These are phyloP conservation scores for Cytospora chrysosperma DNA, from an alignment of 2,329 filamentous ascomycete genomes.

Conservation along the genomic window DNA sequence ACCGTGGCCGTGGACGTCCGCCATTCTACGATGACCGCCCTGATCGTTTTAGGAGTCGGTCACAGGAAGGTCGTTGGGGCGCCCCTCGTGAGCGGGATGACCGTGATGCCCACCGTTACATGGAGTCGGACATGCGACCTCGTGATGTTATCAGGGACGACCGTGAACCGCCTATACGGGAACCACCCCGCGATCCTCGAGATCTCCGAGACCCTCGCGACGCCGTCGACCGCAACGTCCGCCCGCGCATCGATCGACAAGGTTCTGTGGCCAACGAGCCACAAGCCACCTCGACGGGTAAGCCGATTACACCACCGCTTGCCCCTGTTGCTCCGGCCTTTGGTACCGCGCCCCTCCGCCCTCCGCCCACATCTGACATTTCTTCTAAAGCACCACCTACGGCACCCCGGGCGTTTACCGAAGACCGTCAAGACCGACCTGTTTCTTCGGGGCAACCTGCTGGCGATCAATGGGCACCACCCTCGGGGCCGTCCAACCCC, in stretches of 20 bases:
- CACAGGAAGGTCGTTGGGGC: slow-evolving; percentile 61
- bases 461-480: slow-evolving; percentile 38
- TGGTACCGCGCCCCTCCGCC: slow-evolving; percentile 53
- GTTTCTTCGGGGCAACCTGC: slow-evolving; percentile 41
- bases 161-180: slow-evolving; percentile 47
- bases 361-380: slow-evolving; percentile 30
- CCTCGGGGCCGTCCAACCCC: slow-evolving; percentile 45
- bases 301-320: slow-evolving; percentile 56
- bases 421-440: slow-evolving; percentile 53
- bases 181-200: slow-evolving; percentile 45
- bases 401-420: slow-evolving; percentile 49
- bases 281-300: slow-evolving; percentile 38
- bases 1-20: slow-evolving; percentile 48
- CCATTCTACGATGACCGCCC: slow-evolving; percentile 58
- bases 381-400: slow-evolving; percentile 49
- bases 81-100: slow-evolving; percentile 45
- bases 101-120: slow-evolving; percentile 39
- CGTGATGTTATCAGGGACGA: slow-evolving; percentile 47
- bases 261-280: slow-evolving; percentile 47
- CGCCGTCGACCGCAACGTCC: slow-evolving; percentile 41
- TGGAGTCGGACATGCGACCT: slow-evolving; percentile 37
- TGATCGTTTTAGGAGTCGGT: slow-evolving; percentile 65
- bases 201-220: slow-evolving; percentile 48
- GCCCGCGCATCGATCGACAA: slow-evolving; percentile 51
- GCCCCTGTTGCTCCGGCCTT: slow-evolving; percentile 59